A percentile compares a stretch with the other conserved stretches of the same genome.
These are phyloP conservation scores for Rhodofomes roseus DNA, from an alignment of 1,284 basidiomycete genomes.

Conservation along the genomic window DNA sequence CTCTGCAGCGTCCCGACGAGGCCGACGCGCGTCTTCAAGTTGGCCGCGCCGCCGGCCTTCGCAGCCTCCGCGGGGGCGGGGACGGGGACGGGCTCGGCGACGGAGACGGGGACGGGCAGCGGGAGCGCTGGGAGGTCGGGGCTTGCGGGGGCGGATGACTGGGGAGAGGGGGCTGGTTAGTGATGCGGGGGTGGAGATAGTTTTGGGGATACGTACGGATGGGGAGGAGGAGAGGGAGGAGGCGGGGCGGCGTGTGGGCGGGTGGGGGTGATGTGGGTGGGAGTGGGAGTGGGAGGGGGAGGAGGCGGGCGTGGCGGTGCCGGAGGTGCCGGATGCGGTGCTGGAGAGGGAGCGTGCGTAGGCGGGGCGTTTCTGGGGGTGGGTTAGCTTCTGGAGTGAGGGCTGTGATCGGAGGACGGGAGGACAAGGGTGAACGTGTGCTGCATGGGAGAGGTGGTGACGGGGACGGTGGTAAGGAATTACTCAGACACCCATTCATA, in stretches of 20 bases:
- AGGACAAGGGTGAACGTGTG: no score
- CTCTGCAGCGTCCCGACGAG: conserved; percentile 29
- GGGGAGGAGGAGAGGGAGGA: background rate
- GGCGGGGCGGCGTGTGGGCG: conserved; percentile 7
- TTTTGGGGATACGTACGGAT: background rate
- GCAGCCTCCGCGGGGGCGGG: conserved; percentile 7
- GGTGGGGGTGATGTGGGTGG: conserved; percentile 12
- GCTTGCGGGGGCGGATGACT: background rate
- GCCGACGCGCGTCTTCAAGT: conserved; percentile 17
- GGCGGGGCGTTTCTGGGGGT: conserved; percentile 25
- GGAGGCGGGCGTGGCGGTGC: conserved; percentile 23
- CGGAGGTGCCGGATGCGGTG: conserved; percentile 22
- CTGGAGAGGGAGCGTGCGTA: conserved; percentile 20
- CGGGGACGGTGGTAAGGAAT: no score
- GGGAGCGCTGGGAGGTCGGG: background rate
- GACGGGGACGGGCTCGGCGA: background rate
- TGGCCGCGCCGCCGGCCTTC: background rate
- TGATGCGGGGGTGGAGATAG: background rate
- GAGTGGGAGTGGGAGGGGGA: conserved; percentile 3
- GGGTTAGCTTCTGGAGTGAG: background rate
- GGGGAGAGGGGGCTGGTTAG: background rate
- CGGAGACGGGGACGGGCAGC: background rate
- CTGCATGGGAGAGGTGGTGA: no score
- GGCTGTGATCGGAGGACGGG: background rate
- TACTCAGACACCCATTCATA: no score